Evolutionary conservation across 192 early-diverging fungal genomes (phyloP).

Genomic region (Glomus cerebriforme): DNA sequence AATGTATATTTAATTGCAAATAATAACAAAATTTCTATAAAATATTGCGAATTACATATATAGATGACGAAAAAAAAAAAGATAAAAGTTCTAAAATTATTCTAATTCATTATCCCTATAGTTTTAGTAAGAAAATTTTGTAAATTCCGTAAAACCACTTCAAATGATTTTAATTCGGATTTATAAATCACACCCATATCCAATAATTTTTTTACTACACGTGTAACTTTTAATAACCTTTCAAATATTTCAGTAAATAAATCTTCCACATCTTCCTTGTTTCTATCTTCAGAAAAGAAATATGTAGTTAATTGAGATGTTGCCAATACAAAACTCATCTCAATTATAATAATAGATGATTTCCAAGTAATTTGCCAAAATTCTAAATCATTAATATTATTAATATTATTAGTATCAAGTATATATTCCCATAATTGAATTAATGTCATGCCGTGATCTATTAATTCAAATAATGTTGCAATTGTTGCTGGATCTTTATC

Average conservation of each 20-base stretch:
- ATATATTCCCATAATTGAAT: conserved; percentile 23
- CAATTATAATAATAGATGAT: conserved; percentile 5
- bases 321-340: conserved; percentile 23
- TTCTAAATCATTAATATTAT: conserved; percentile 12
- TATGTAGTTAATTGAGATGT: conserved; percentile 6
- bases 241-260: conserved; percentile 15
- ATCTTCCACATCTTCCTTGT: conserved; percentile 19
- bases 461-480: conserved; percentile 21
- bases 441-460: conserved; percentile 13
- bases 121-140: conserved; percentile 3
- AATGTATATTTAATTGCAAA: no score
- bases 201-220: conserved; percentile 13
- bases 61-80: no score
- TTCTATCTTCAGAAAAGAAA: background rate
- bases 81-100: no score
- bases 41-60: no score
- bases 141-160: conserved; percentile 19
- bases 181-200: background rate
- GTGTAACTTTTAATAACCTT: background rate
- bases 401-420: background rate
- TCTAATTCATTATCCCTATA: background rate
- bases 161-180: conserved; percentile 7
- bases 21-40: no score
- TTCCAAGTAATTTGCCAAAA: conserved; percentile 32
- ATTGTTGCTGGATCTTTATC: conserved; percentile 27